A percentile compares a stretch with the other conserved stretches of the same genome.
Conservation (phyloP, 805 yeast genomes). For the Hanseniaspora nectarophila region DNA sequence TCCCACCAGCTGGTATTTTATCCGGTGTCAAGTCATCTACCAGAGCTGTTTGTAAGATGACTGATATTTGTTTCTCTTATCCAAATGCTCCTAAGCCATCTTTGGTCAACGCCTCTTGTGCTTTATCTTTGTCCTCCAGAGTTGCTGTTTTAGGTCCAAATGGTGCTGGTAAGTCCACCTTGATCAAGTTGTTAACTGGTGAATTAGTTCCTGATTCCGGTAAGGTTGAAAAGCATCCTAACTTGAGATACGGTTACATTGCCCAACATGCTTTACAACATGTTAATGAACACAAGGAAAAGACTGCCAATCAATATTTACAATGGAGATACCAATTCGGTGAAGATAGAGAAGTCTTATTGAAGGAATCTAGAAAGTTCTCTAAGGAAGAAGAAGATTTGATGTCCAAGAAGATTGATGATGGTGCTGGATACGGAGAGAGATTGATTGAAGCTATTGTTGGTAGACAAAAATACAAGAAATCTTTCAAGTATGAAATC, state of each 20-base stretch:
- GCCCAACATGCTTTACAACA: constrained; percentile 98
- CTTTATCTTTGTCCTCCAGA: constrained; percentile 89
- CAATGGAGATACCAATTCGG: constrained; percentile 98
- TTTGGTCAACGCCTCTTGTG: constrained; percentile 64
- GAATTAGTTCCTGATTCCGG: constrained; percentile 81
- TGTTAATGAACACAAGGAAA: constrained; percentile 92
- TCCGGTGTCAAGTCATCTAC: constrained; percentile 96
- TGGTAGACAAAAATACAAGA: constrained; percentile 94
- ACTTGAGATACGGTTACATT: constrained; percentile 93
- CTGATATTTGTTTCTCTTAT: constrained; percentile 73
- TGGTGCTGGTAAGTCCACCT: constrained; percentile 97
- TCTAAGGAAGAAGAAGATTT: constrained; percentile 65
- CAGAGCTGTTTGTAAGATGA: constrained; percentile 81
- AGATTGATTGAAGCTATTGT: constrained; percentile 87
- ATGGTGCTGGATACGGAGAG: constrained; percentile 78
- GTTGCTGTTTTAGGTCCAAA: constrained; percentile 95
- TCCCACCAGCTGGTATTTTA: constrained; percentile 95
- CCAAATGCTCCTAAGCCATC: constrained; percentile 86
- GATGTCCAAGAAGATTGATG: constrained; percentile 66
- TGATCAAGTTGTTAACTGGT: constrained; percentile 85
- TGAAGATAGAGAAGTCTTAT: constrained; percentile 90
- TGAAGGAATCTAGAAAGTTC: constrained; percentile 85
- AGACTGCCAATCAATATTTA: constrained; percentile 92
- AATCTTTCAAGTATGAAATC: constrained; percentile 90
- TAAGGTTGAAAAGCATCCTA: constrained; percentile 93